These are phyloP conservation scores for Combretum micranthum DNA, from an alignment of 345 rosid species.

Conservation along the genomic window DNA sequence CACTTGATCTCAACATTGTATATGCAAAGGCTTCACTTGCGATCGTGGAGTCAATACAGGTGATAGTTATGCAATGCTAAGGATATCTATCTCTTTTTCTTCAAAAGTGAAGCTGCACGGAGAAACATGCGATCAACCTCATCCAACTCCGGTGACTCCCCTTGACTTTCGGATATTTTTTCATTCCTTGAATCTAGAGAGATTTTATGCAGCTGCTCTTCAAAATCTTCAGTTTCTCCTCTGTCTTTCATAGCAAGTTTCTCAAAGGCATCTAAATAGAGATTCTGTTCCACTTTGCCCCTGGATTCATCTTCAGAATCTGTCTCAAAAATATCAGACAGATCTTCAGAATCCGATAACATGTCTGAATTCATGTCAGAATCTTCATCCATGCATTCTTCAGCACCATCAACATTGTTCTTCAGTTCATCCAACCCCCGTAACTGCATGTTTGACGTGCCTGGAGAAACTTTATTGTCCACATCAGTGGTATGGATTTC, in stretches of 20 bases:
- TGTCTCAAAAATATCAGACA: constrained; percentile 82
- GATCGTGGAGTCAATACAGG: too few relatives aligned
- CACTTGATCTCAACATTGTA: too few relatives aligned
- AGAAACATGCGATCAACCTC: constrained; percentile 83
- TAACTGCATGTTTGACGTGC: constrained; percentile 15
- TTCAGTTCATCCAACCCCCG: constrained; percentile 37
- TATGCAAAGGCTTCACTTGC: too few relatives aligned
- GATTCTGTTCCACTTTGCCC: constrained; percentile 37
- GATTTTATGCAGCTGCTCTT: constrained; percentile 38
- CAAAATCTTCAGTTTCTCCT: constrained; percentile 42
- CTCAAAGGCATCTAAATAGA: constrained; percentile 65
- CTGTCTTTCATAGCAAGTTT: constrained; percentile 47
- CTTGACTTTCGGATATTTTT: constrained; percentile 18
- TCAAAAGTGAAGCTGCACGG: constrained; percentile 67
- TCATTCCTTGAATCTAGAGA: constrained; percentile 21
- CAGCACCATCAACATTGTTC: constrained; percentile 35
- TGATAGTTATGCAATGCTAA: too few relatives aligned
- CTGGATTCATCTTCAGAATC: constrained; percentile 56
- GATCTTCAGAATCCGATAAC: constrained; percentile 61
- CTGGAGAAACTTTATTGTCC: constrained; percentile 8
- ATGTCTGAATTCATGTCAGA: constrained; percentile 24
- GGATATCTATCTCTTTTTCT: constrained; percentile 33
- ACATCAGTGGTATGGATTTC: constrained; percentile 13
- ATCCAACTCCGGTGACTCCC: constrained; percentile 48
- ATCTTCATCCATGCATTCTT: constrained; percentile 40